Evolutionary conservation across 2,329 filamentous ascomycete genomes (phyloP).

Genomic region (Diatrype stigma): DNA sequence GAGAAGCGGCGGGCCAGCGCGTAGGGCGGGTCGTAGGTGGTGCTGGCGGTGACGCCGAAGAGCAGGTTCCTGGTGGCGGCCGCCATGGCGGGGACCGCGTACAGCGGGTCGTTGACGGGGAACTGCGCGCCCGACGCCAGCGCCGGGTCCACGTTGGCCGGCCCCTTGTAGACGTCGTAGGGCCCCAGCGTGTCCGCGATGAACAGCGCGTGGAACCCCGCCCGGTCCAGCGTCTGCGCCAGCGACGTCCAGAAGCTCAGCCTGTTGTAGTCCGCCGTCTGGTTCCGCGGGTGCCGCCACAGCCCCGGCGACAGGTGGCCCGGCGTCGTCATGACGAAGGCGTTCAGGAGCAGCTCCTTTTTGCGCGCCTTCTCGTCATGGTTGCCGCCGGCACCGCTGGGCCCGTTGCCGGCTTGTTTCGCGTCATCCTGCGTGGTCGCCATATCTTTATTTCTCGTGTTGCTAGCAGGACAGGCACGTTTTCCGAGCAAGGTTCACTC

Average conservation of each 20-base stretch:
- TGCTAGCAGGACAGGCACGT: no score
- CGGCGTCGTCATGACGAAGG: constrained; percentile 62
- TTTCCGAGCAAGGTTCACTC: no score
- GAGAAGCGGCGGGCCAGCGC: constrained; percentile 57
- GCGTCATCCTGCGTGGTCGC: no score
- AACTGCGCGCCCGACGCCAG: constrained; percentile 58
- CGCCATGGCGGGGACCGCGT: constrained; percentile 61
- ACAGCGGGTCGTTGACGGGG: constrained; percentile 56
- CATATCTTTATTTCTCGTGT: no score
- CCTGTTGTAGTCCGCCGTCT: constrained; percentile 54
- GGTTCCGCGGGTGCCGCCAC: constrained; percentile 61
- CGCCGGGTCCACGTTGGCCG: constrained; percentile 39
- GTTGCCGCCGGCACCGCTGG: no score
- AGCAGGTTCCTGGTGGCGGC: constrained; percentile 60
- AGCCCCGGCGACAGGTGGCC: constrained; percentile 61
- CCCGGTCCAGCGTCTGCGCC: constrained; percentile 56
- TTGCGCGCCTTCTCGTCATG: constrained; percentile 20
- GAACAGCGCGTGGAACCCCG: constrained; percentile 61
- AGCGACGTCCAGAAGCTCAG: constrained; percentile 61
- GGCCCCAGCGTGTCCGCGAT: constrained; percentile 62
- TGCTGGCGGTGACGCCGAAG: constrained; percentile 59
- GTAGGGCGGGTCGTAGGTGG: constrained; percentile 59
- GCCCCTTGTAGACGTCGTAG: constrained; percentile 56
- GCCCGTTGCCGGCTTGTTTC: no score
- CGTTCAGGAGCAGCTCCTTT: constrained; percentile 57